These are phyloP conservation scores for Phytopythium kandeliae DNA, from an alignment of 352 stramenopile species.

Conservation along the genomic window DNA sequence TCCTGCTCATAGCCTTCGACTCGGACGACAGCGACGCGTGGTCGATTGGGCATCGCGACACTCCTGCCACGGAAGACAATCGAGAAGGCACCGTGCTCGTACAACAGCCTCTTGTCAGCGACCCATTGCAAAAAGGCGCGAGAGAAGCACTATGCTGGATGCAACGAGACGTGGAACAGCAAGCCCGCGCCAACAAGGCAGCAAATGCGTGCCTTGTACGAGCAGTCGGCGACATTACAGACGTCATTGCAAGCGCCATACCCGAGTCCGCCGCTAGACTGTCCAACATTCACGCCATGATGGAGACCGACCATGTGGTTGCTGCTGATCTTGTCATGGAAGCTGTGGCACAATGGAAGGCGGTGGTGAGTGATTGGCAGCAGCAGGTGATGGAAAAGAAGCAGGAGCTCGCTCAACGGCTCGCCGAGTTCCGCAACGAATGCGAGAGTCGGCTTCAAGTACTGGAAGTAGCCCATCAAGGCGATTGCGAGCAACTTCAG, in stretches of 20 bases:
- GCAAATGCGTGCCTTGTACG: conserved; percentile 17
- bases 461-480: conserved; percentile 11
- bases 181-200: conserved; percentile 22
- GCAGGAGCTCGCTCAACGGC: conserved; percentile 11
- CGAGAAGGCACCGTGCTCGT: background rate
- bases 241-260: conserved; percentile 16
- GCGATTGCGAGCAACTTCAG: conserved; percentile 8
- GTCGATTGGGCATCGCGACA: conserved; percentile 1
- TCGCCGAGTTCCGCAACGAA: conserved; percentile 22
- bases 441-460: conserved; percentile 18
- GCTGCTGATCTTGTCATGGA: conserved; percentile 13
- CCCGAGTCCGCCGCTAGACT: conserved; percentile 8
- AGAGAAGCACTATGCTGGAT: conserved; percentile 33
- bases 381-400: conserved; percentile 13
- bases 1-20: background rate
- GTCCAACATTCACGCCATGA: conserved; percentile 1
- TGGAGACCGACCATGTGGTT: conserved; percentile 14
- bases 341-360: conserved; percentile 24
- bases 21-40: conserved; percentile 5
- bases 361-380: conserved; percentile 26
- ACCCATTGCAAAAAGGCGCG: conserved; percentile 15
- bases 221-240: conserved; percentile 22
- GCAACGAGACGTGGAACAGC: conserved; percentile 32
- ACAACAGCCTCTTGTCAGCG: background rate
- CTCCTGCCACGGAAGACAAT: background rate